Base-by-base conservation (phyloP, 306 rosid genomes). In the Delonix regia region DNA sequence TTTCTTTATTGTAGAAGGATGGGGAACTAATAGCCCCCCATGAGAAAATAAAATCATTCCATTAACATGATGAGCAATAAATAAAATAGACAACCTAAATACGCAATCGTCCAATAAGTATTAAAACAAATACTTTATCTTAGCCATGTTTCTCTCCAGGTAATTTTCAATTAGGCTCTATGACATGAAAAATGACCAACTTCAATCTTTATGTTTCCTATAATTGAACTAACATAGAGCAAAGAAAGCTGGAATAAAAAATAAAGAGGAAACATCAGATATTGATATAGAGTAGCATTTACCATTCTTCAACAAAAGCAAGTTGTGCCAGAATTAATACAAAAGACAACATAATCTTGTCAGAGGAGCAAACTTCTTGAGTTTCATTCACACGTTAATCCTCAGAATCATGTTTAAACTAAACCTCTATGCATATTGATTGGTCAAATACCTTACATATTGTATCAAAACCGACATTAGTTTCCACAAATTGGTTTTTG, bases 391-490 rank as follows among this genome's bases (percentile, higher is more conserved):
- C 56, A 74, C 51, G 69, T 63, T 42, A 52, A 72, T n/a, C 16
- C 59, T 71, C 14, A 52, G 30, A 69, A 74, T 25, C 61, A 64
- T 69, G 61, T 55, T 45, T 56, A 59, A 81, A 59, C 42, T 39
- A 33, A 14, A 67, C 12, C 41, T 48, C 36, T 70, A 38, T 33
- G 41, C 27, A 15, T 47, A n/a, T n/a, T n/a, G 14, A 66, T 24
- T 52, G 63, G 67, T 73, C 34, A 64, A 71, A 39, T 95, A 95
- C 99, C 99, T 95, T 95, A 65, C 96, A 93, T 77, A 95, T 91
- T 73, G 99, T 95, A 79, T 95, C 99, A 85, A 91, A 95, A 56
- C 99, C 99, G 80, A 95, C 99, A 80, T 90, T 91, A 36, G 98
- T 82, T 87, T 95, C 99, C 81, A 95, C 94, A 77, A 95, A 95